Evolutionary conservation across 176 grass and related monocot species (phyloP).

Genomic region (Eleusine coracana): DNA sequence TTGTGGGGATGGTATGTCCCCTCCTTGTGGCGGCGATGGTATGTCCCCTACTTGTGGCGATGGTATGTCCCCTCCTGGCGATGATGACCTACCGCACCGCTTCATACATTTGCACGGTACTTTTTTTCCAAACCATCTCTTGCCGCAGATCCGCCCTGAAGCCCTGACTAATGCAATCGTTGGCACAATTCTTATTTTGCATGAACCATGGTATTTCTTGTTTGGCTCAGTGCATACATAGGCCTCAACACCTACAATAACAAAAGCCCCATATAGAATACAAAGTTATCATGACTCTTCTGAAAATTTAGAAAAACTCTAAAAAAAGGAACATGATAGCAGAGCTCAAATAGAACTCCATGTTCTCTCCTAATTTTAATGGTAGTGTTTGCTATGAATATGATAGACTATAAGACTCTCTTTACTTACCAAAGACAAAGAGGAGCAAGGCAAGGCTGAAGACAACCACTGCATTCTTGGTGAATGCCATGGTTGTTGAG

Average conservation of each 20-base stretch:
- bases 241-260: background rate
- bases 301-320: background rate
- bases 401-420: background rate
- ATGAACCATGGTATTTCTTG: background rate
- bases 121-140: background rate
- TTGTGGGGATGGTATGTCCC: too few species aligned
- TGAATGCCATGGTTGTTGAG: too few species aligned
- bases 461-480: too few species aligned
- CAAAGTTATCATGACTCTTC: background rate
- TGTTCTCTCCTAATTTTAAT: too few species aligned
- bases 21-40: too few species aligned
- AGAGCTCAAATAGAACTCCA: too few species aligned
- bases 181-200: background rate
- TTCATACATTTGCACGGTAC: background rate
- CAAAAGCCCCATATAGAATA: background rate
- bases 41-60: too few species aligned
- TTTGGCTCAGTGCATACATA: background rate
- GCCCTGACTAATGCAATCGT: background rate
- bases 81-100: background rate
- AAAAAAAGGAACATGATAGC: too few species aligned
- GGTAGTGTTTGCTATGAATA: too few species aligned
- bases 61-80: too few species aligned
- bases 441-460: too few species aligned
- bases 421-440: too few species aligned
- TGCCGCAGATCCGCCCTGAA: background rate